Conservation (phyloP, 306 rosid species). For the Biancaea sappan region DNA sequence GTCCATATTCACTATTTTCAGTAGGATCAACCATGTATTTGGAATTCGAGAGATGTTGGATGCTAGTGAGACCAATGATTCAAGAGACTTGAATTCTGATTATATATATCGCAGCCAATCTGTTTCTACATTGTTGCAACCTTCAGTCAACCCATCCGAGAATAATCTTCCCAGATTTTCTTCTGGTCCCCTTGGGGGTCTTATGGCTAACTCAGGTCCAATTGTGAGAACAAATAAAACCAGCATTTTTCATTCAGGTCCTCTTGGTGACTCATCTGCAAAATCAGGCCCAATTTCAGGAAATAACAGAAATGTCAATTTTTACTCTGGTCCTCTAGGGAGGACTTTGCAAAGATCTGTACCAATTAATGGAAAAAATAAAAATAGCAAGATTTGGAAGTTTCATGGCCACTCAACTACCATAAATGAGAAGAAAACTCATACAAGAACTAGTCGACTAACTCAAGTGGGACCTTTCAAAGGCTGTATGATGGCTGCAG, state of each 20-base stretch:
- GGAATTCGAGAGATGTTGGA: conserved; percentile 58
- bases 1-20: conserved; percentile 74
- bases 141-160: conserved; percentile 57
- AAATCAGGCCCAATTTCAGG: conserved; percentile 64
- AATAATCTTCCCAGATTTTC: conserved; percentile 69
- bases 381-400: conserved; percentile 63
- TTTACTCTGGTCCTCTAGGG: conserved; percentile 82
- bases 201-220: conserved; percentile 48
- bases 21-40: conserved; percentile 74
- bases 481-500: conserved; percentile 58
- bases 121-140: conserved; percentile 69
- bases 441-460: conserved; percentile 51
- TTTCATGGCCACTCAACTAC: conserved; percentile 43
- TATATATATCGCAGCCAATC: conserved; percentile 63
- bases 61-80: conserved; percentile 45
- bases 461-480: conserved; percentile 94
- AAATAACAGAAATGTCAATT: conserved; percentile 45
- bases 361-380: conserved; percentile 56
- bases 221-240: conserved; percentile 42
- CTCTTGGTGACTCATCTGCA: conserved; percentile 63
- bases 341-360: conserved; percentile 55
- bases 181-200: conserved; percentile 81
- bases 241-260: conserved; percentile 64
- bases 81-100: conserved; percentile 49
- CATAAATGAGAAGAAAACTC: conserved; percentile 55